phyloP scores from a whole-genome alignment of 2,329 filamentous ascomycete genomes.

The Corinectria fuckeliana region DNA sequence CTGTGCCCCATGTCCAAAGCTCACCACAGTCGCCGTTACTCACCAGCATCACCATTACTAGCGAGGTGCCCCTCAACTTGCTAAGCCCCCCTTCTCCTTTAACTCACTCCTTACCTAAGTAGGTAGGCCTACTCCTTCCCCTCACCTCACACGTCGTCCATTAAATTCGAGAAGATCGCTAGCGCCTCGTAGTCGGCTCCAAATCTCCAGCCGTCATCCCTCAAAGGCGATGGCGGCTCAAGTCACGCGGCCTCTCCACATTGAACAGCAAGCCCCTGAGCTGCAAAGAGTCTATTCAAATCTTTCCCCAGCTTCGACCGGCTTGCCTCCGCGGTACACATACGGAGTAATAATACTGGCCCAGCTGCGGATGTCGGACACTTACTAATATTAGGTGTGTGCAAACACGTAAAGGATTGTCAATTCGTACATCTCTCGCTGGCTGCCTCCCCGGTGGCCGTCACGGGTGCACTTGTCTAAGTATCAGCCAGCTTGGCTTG shows the following conservation, averaged over 20 bases:
- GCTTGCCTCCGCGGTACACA: constrained; percentile 1
- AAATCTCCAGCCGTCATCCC: constrained; percentile 19
- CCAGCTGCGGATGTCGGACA: neutral
- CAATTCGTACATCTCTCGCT: neutral
- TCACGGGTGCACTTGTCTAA: constrained; percentile 2
- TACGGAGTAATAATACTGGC: neutral
- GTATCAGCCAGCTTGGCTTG: neutral
- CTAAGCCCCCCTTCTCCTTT: constrained; percentile 3
- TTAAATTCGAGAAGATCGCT: constrained; percentile 37
- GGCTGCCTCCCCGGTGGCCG: neutral
- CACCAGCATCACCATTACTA: neutral
- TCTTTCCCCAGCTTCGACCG: constrained; percentile 1
- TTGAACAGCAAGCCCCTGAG: constrained; percentile 26
- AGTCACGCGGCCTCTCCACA: constrained; percentile 32
- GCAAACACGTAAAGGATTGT: neutral
- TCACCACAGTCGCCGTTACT: neutral
- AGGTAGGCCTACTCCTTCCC: no score
- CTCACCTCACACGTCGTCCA: constrained; percentile 17
- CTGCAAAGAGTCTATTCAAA: neutral
- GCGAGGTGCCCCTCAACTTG: neutral
- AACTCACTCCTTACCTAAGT: no score
- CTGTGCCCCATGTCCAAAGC: constrained; percentile 15
- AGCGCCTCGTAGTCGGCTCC: constrained; percentile 22
- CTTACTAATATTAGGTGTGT: neutral
- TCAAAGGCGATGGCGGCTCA: constrained; percentile 40